Conservation (phyloP, 805 yeast genomes). For the Lipomyces orientalis region DNA sequence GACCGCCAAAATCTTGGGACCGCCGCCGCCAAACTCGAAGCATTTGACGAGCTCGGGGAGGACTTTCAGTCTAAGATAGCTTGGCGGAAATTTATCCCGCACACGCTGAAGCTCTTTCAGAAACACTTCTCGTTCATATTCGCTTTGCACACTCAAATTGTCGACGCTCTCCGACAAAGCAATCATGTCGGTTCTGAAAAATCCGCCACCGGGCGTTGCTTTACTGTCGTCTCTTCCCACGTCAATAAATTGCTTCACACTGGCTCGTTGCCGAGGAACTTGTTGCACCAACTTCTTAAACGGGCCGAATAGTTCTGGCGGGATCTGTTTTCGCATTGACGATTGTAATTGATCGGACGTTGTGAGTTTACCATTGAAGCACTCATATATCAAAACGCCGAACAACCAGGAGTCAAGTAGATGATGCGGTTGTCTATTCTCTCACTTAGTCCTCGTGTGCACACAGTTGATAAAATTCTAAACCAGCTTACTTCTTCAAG, state of each 20-base stretch:
- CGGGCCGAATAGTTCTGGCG: constrained; percentile 48
- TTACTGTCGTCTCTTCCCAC: constrained; percentile 29
- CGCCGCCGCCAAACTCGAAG: constrained; percentile 46
- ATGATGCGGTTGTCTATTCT: constrained; percentile 38
- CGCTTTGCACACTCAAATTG: constrained; percentile 60
- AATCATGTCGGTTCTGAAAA: constrained; percentile 55
- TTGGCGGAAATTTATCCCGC: constrained; percentile 51
- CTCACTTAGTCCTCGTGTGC: constrained; percentile 34
- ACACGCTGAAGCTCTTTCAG: constrained; percentile 49
- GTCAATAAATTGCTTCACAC: constrained; percentile 43
- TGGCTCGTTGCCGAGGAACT: constrained; percentile 50
- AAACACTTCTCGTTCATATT: constrained; percentile 58
- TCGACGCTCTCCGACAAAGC: constrained; percentile 58
- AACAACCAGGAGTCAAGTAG: constrained; percentile 66
- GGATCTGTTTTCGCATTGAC: constrained; percentile 43
- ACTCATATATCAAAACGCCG: constrained; percentile 59
- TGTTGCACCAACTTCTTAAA: constrained; percentile 51
- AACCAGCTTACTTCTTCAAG: constrained; percentile 22
- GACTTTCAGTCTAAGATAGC: constrained; percentile 63
- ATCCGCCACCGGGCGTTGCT: constrained; percentile 34
- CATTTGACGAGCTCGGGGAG: constrained; percentile 71
- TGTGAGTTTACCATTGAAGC: constrained; percentile 48
- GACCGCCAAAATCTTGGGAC: constrained; percentile 42
- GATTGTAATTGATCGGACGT: constrained; percentile 34
- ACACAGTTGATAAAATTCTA: not conserved